Conservation (phyloP, 805 yeast species). For the Candida sakaeoensis region DNA sequence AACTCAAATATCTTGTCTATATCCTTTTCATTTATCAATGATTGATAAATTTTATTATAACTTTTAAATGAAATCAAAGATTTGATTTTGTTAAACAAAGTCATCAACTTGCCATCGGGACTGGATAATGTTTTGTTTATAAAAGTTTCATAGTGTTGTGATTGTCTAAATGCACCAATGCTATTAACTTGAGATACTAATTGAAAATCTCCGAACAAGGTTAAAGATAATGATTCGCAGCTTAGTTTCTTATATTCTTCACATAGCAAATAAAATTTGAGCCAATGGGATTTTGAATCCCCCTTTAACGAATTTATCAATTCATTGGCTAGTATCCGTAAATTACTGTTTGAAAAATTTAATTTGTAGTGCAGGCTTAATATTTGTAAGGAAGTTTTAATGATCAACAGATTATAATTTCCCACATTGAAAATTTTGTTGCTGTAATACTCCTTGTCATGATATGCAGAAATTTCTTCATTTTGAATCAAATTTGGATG, state of each 20-base stretch:
- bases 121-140: conserved; percentile 4
- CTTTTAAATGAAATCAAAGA: conserved; percentile 28
- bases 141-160: conserved; percentile 30
- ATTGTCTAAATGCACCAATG: conserved; percentile 26
- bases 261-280: conserved; percentile 66
- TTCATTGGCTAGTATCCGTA: conserved; percentile 8
- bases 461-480: conserved; percentile 20
- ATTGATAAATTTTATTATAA: conserved; percentile 19
- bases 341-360: not conserved
- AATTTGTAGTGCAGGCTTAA: conserved; percentile 6
- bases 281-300: conserved; percentile 53
- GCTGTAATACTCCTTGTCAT: conserved; percentile 36
- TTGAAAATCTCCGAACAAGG: conserved; percentile 13
- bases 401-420: conserved; percentile 43
- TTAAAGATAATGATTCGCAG: conserved; percentile 56
- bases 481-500: conserved; percentile 11
- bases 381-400: conserved; percentile 47
- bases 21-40: conserved; percentile 13
- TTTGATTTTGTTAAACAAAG: conserved; percentile 20
- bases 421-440: conserved; percentile 48
- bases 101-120: conserved; percentile 16
- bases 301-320: conserved; percentile 16
- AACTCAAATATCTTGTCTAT: conserved; percentile 23
- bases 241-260: conserved; percentile 62
- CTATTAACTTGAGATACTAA: conserved; percentile 32